Base-by-base conservation (phyloP, 257 asterid genomes). In the Rubia yunnanensis region DNA sequence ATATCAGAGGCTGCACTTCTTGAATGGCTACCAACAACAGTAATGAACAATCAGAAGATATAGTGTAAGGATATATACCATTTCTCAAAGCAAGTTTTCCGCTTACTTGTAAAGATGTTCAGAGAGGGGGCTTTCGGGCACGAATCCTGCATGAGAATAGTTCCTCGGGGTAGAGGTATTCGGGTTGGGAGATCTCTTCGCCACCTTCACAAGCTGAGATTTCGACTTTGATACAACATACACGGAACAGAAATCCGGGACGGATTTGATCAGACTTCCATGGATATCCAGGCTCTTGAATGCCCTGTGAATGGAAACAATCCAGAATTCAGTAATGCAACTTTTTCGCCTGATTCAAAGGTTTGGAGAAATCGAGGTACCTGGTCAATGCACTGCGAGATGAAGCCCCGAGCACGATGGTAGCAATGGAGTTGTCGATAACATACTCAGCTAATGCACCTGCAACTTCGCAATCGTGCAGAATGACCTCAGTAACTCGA, bases 371-470 rank as follows among this genome's bases (percentile, higher is more conserved):
- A n/a, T n/a, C 3, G 15, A 49, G 23, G 38, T 50, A 88, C 98
- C 94, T 81, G 49, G 86, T 74, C 48, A 89, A 1, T 71, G 88
- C 85, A 60, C 84, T 78, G 38, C 95, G 79, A 63, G 62, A 80
- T 36, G 97, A 83, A 73, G 89, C 82, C 0, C 98, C 98, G 31
- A 89, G 78, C 14, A 92, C 89, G 2, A 84, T n/a, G 31, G 82
- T 72, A 66, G 69, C 67, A 73, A 89, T 77, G 55, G 61, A 71
- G 66, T 74, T 81, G 5, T 61, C 36, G 27, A 17, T 66, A 63
- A 84, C 73, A 46, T 80, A 89, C 28, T 83, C 86, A 7, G 80
- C 65, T 27, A 92, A 79, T 48, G 84, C 80, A 63, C 20, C 75
- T 63, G 91, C 86, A 65, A 84, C 74, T 3, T 87, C 95, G 1